Evolutionary conservation across 768 basidiomycete species (phyloP).

Genomic region (Serendipita sp.): DNA sequence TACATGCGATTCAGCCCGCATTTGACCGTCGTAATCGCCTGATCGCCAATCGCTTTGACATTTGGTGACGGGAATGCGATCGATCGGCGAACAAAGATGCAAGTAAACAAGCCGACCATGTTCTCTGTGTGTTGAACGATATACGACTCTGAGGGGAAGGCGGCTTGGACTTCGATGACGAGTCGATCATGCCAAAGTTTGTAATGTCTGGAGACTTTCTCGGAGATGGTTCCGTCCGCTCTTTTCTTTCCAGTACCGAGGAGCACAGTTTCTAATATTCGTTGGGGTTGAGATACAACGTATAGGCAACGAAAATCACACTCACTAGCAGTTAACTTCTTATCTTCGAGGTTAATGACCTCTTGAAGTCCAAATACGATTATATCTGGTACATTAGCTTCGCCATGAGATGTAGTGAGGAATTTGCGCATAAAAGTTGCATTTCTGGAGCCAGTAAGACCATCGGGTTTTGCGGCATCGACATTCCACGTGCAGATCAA

Average conservation of each 20-base stretch:
- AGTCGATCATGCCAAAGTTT: conserved; percentile 79
- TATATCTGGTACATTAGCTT: conserved; percentile 47
- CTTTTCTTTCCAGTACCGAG: conserved; percentile 59
- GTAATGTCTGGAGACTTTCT: conserved; percentile 76
- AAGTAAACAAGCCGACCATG: conserved; percentile 73
- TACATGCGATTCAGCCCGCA: conserved; percentile 84
- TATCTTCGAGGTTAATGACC: conserved; percentile 85
- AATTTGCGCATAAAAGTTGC: conserved; percentile 63
- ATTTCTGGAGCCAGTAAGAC: conserved; percentile 47
- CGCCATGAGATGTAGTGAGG: conserved; percentile 20
- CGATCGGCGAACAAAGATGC: conserved; percentile 42
- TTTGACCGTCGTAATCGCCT: conserved; percentile 69
- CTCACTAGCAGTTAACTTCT: conserved; percentile 67
- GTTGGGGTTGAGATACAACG: not conserved
- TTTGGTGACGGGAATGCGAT: conserved; percentile 48
- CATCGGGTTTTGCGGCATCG: conserved; percentile 70
- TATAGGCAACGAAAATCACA: not conserved
- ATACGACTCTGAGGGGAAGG: conserved; percentile 65
- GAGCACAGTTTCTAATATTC: conserved; percentile 50
- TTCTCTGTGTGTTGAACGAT: conserved; percentile 71
- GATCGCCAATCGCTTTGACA: conserved; percentile 35
- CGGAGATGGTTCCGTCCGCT: conserved; percentile 41
- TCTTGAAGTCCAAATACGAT: conserved; percentile 93
- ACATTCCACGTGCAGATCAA: conserved; percentile 88
- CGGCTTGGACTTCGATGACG: conserved; percentile 47